Conservation (phyloP, 2,329 filamentous ascomycete genomes). For the Fusarium lyarnte region DNA sequence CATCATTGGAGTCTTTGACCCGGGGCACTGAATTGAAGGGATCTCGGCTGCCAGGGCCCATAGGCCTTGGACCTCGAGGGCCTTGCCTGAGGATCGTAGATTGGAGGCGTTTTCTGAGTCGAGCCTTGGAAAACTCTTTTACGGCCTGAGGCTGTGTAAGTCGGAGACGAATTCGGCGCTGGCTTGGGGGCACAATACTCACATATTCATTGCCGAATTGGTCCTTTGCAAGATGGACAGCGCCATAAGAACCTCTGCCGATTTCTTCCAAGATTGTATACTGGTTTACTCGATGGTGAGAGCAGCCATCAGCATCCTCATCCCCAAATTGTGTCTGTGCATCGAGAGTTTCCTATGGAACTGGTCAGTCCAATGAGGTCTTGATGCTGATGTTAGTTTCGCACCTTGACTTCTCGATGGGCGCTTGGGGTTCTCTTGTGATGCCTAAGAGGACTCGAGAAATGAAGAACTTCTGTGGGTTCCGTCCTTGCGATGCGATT, state of each 20-base stretch:
- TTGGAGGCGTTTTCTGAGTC: conserved; percentile 87
- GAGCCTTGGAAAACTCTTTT: conserved; percentile 96
- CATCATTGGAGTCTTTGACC: conserved; percentile 70
- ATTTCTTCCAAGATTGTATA: conserved; percentile 96
- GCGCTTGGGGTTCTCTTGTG: conserved; percentile 67
- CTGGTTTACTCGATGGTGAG: conserved; percentile 91
- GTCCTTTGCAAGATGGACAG: conserved; percentile 89
- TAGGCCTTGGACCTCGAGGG: conserved; percentile 49
- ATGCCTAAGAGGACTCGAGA: conserved; percentile 65
- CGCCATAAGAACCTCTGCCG: conserved; percentile 93
- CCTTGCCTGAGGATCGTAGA: conserved; percentile 79
- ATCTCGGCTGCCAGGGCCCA: conserved; percentile 41
- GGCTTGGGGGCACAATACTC: conserved; percentile 50
- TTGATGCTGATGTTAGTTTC: background rate
- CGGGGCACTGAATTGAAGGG: conserved; percentile 43
- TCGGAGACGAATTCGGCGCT: conserved; percentile 15
- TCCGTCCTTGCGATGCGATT: conserved; percentile 52
- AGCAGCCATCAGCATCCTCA: conserved; percentile 82
- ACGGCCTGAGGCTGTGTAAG: conserved; percentile 71
- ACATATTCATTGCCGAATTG: conserved; percentile 95
- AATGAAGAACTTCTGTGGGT: conserved; percentile 52
- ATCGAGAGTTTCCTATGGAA: conserved; percentile 83
- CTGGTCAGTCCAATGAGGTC: conserved; percentile 13
- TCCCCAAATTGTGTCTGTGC: conserved; percentile 87
- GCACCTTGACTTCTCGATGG: conserved; percentile 67